phyloP scores from a whole-genome alignment of 352 stramenopile species.

The Thalassiosira exigua region DNA sequence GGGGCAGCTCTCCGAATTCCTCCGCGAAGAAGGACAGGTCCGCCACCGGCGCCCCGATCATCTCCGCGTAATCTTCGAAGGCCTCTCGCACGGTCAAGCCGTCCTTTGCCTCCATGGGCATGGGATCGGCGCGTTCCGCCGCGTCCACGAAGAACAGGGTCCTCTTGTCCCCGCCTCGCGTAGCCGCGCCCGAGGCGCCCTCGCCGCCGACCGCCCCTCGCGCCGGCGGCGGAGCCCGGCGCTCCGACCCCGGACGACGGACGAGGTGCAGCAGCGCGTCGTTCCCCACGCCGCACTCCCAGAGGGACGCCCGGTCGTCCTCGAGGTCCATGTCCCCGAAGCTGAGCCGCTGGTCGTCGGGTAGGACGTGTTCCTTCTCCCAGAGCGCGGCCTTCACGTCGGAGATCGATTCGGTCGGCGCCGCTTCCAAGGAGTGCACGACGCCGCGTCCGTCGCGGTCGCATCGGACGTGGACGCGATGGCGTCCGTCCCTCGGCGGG shows the following conservation, averaged over 20 bases:
- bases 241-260: not conserved
- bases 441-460: too few species aligned
- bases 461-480: slow-evolving; percentile 1
- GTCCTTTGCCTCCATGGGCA: too few species aligned
- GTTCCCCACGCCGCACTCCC: slow-evolving; percentile 1
- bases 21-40: not conserved
- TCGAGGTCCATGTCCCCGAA: slow-evolving; percentile 2
- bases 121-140: too few species aligned
- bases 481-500: not conserved
- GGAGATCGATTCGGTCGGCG: not conserved
- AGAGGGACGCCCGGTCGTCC: not conserved
- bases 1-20: not conserved
- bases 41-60: not conserved
- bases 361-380: not conserved
- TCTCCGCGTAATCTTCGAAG: not conserved
- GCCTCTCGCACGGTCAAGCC: too few species aligned
- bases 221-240: too few species aligned
- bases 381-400: slow-evolving; percentile 5
- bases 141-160: too few species aligned
- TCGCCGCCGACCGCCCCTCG: too few species aligned
- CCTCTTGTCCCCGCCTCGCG: too few species aligned
- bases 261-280: slow-evolving; percentile 3
- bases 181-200: too few species aligned
- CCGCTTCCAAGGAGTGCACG: not conserved
- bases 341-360: slow-evolving; percentile 4